Evolutionary conservation across 768 basidiomycete species (phyloP), one percentile per base, ranked within the genome.

Genomic region (Lactifluus rugatus): DNA sequence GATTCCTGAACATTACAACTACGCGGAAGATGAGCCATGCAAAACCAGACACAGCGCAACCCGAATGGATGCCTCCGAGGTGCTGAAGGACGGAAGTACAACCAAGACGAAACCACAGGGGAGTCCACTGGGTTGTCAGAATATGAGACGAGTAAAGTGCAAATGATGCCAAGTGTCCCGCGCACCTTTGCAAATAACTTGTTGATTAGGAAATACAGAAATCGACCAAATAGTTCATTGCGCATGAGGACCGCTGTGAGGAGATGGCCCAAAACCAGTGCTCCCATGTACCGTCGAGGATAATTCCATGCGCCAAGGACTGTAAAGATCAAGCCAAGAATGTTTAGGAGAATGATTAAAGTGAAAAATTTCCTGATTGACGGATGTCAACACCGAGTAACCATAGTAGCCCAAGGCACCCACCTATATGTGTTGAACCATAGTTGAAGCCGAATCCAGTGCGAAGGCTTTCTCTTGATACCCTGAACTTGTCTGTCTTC

Each of bases 21-120:
- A 87, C 73, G 68, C 81, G 83, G 63, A 79, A 78, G 48, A 87
- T 67, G 47, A 89, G 73, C 87, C 87, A 89, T 2, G 78, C 72
- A 31, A 84, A 77, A 58, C 83, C 85, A 19, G 86, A 85, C 31
- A 81, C 66, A 0, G 85, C 85, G 65, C 87, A 89, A 21, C 85
- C 86, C 49, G 81, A 82, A 66, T 90, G 87, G 63, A 89, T 86
- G 17, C 87, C 87, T 14, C 87, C 88, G 31, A 90, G 79, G 70
- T 90, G 88, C 78, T 64, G 63, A 32, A 64, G 61, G 31, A 28
- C 47, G 13, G 74, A 75, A 5, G 75, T 75, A 56, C 72, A 73
- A 9, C 63, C 66, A 1, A 75, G 64, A 11, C 74, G 68, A 62
- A 71, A 73, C 73, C 70, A 72, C 36, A 75, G 56, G n/a, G 74